Percentiles rank a stretch among this genome's conserved stretches.
phyloP scores from a whole-genome alignment of 352 stramenopile genomes.

The Phytophthora cryptogea region DNA sequence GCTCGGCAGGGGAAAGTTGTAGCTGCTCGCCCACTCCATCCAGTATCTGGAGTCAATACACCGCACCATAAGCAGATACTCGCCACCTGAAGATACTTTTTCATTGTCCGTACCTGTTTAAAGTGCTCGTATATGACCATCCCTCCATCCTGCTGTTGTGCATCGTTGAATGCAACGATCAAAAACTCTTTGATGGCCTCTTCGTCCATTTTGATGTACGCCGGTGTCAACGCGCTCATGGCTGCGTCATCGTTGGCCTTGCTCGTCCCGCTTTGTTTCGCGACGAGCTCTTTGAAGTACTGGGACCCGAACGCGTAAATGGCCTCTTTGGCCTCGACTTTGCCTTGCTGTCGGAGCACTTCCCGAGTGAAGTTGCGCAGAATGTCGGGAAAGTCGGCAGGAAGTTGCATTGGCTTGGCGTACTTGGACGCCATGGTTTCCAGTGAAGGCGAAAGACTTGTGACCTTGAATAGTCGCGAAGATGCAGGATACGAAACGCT shows the following conservation, averaged over 20 bases:
- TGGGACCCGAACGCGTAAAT: slow-evolving; percentile 78
- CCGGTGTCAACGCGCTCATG: slow-evolving; percentile 31
- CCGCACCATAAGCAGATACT: background rate
- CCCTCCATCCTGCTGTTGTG: slow-evolving; percentile 43
- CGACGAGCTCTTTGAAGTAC: slow-evolving; percentile 71
- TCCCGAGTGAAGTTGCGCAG: slow-evolving; percentile 81
- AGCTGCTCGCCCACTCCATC: slow-evolving; percentile 51
- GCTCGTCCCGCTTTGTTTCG: slow-evolving; percentile 33
- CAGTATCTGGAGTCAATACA: slow-evolving; percentile 30
- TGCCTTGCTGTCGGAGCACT: slow-evolving; percentile 81
- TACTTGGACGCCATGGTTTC: slow-evolving; percentile 84
- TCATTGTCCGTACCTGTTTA: slow-evolving; percentile 34
- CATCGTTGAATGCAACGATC: slow-evolving; percentile 46
- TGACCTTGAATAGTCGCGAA: slow-evolving; percentile 20
- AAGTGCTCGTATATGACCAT: slow-evolving; percentile 51
- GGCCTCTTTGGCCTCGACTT: slow-evolving; percentile 76
- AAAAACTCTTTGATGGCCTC: slow-evolving; percentile 63
- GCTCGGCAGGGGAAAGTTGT: slow-evolving; percentile 56
- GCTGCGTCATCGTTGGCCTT: slow-evolving; percentile 12
- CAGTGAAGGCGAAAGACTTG: background rate
- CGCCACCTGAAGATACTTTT: background rate
- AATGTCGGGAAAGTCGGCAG: slow-evolving; percentile 70
- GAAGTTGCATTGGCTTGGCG: slow-evolving; percentile 79
- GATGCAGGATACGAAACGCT: too few species aligned
- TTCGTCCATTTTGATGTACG: slow-evolving; percentile 68